phyloP scores from a whole-genome alignment of 2,329 filamentous ascomycete genomes.

The Calonectria pseudoreteaudii region DNA sequence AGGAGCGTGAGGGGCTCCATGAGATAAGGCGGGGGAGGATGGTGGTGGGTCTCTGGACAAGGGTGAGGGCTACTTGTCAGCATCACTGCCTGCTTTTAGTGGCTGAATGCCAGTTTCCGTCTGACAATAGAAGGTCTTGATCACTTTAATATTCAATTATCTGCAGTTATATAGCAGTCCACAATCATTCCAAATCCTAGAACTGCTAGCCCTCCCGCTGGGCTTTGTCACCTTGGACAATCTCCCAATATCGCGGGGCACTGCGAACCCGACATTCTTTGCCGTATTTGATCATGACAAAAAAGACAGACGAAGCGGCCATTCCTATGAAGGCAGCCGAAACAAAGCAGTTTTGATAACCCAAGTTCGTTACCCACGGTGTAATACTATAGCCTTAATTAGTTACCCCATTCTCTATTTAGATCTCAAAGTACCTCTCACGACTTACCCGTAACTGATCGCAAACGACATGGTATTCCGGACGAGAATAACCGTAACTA shows the following conservation, averaged over 20 bases:
- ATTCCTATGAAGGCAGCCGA: constrained; percentile 55
- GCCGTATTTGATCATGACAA: constrained; percentile 62
- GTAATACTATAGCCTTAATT: constrained; percentile 53
- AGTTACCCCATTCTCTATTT: background rate
- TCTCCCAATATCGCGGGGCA: constrained; percentile 25
- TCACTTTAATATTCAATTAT: too few relatives aligned
- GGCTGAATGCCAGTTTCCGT: background rate
- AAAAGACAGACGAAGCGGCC: constrained; percentile 52
- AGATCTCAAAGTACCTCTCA: accelerated
- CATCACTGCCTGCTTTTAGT: background rate
- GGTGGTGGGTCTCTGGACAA: background rate
- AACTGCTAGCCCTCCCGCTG: background rate
- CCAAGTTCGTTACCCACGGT: constrained; percentile 56
- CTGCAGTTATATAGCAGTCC: too few relatives aligned
- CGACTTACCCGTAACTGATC: constrained; percentile 45
- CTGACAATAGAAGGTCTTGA: background rate
- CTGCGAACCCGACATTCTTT: constrained; percentile 41
- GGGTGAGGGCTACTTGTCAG: background rate
- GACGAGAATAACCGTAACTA: constrained; percentile 55
- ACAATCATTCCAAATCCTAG: too few relatives aligned
- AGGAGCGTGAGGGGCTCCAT: background rate
- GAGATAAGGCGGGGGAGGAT: constrained; percentile 12
- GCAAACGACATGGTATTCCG: constrained; percentile 53
- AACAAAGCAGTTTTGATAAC: constrained; percentile 57
- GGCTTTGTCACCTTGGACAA: constrained; percentile 21